Base-by-base conservation (phyloP, 1,284 basidiomycete genomes). In the Jaminaea rosea region DNA sequence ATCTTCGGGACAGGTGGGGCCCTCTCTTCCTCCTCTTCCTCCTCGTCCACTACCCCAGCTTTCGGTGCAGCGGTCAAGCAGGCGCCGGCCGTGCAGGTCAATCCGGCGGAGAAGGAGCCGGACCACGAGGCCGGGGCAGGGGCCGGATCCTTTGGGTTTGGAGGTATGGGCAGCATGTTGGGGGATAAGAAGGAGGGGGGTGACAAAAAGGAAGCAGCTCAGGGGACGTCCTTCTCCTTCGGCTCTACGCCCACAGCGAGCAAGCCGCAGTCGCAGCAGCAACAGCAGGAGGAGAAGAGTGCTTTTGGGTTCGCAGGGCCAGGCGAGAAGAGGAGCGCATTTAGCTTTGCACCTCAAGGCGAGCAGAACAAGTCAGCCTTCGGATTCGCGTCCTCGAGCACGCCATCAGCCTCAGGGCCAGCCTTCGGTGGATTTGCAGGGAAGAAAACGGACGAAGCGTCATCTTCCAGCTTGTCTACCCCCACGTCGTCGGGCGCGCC, bases 1-100 rank as follows among this genome's bases (percentile, higher is more conserved):
- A 49, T 49, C 42, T 49, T 49, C 28, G 48, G 32, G 15, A 41
- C 34, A 17, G 48, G 48, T 7, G 46, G 46, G 7, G 44, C 27
- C 15, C 11, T 28, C 19, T 39, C 41, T n/a, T 11, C 44, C 19
- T 39, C 41, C 13, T 11, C 44, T 44, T n/a, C 21, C 13, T 15
- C 32, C 11, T 15, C 47, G 15, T 17, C 10, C 5, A 17, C 47
- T 2, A 19, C 48, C 2, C 37, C 31, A n/a, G 28, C 39, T 17
- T 39, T 49, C n/a, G 48, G 48, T 49, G 44, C 47, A 23, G 24
- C 48, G 7, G 21, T 48, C 27, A 28, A 48, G 15, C 10, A 13
- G 8, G 39, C n/a, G 23, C 31, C 39, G 19, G 19, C 11, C 4
- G 4, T 23, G 7, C 13, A 4, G 11, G 6, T 24, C 19, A 24